Conservation (phyloP, 2,329 filamentous ascomycete species). For the Aspergillus texensis region DNA sequence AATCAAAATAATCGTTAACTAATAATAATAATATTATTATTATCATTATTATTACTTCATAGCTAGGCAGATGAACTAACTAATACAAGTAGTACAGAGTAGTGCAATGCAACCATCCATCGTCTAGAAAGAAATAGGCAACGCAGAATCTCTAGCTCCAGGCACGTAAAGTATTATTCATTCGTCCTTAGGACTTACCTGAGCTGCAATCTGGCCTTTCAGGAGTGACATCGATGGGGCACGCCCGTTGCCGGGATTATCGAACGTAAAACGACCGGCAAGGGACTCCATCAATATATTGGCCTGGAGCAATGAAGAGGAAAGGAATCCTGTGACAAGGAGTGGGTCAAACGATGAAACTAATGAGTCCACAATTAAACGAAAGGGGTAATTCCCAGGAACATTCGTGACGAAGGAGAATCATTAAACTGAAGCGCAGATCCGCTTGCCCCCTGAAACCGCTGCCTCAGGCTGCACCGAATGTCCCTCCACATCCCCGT, state of each 20-base stretch:
- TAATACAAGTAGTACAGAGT: background rate
- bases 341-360: constrained; percentile 3
- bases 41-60: background rate
- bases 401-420: constrained; percentile 3
- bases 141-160: background rate
- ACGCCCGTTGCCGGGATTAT: background rate
- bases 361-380: constrained; percentile 4
- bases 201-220: constrained; percentile 4
- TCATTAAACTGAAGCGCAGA: constrained; percentile 5
- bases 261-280: background rate
- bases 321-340: constrained; percentile 2
- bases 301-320: background rate
- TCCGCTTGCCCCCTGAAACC: constrained; percentile 6
- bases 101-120: background rate
- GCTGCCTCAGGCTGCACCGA: constrained; percentile 11
- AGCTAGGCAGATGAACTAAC: background rate
- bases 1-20: background rate
- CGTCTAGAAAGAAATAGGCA: background rate
- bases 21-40: background rate
- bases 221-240: constrained; percentile 1
- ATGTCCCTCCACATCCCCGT: constrained; percentile 1
- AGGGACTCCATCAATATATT: constrained; percentile 6
- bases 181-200: background rate
- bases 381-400: background rate
- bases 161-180: background rate